These are phyloP conservation scores for Shiraia sp. DNA, from an alignment of 2,329 filamentous ascomycete species.

Conservation along the genomic window DNA sequence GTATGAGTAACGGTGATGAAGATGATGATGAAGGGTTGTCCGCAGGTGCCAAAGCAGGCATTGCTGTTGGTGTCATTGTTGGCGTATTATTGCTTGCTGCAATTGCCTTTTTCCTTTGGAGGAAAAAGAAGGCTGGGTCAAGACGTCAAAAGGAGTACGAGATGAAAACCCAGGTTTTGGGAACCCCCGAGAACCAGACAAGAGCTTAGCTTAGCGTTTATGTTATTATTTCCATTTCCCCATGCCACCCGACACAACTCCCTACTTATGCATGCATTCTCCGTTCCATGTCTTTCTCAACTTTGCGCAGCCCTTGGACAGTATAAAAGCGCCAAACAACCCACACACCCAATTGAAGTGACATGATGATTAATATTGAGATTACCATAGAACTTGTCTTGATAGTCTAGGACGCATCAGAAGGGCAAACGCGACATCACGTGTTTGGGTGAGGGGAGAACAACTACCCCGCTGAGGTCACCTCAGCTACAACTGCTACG, in stretches of 20 bases:
- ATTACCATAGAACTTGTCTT: too few relatives aligned
- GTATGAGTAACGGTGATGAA: slow-evolving; percentile 10
- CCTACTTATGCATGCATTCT: too few relatives aligned
- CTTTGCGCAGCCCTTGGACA: background rate
- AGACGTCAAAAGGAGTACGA: slow-evolving; percentile 4
- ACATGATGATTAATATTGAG: background rate
- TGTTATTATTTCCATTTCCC: too few relatives aligned
- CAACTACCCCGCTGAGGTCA: background rate
- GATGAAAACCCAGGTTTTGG: background rate
- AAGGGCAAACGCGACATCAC: background rate
- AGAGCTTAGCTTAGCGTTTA: too few relatives aligned
- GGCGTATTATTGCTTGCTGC: slow-evolving; percentile 3
- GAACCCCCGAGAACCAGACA: too few relatives aligned
- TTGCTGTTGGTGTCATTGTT: slow-evolving; percentile 8
- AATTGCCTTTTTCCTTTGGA: slow-evolving; percentile 6
- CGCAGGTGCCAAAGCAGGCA: slow-evolving; percentile 9
- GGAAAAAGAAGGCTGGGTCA: slow-evolving; percentile 1
- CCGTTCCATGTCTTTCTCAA: too few relatives aligned
- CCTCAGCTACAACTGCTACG: background rate
- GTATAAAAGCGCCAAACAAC: background rate
- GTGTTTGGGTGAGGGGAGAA: background rate
- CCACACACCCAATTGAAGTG: background rate
- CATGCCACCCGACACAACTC: too few relatives aligned
- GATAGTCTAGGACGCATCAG: too few relatives aligned
- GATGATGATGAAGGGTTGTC: slow-evolving; percentile 10